Base-by-base conservation (phyloP, 2,329 filamentous ascomycete genomes). In the Fusarium foetens region DNA sequence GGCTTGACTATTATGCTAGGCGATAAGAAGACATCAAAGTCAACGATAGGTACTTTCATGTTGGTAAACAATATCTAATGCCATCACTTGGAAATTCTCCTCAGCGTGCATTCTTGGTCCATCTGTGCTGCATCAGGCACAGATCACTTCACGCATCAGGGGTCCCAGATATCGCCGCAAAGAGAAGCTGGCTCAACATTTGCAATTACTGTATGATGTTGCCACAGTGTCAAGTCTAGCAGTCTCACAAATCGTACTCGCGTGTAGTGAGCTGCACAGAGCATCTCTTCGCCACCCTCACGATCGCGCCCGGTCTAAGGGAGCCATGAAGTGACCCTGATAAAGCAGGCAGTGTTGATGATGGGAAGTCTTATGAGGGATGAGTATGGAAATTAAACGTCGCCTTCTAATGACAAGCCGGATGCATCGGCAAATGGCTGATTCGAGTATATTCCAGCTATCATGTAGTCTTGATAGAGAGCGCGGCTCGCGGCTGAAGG, bases 401-500 rank as follows among this genome's bases (percentile, higher is more conserved):
- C 53, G 39, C 39, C 39, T 48, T 48, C 29, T 33, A 48, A 57
- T n/a, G 3, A 48, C 53, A 27, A 27, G 23, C 23, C 39, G 29
- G 53, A 35, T 27, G 39, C 17, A 35, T 19, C 39, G 53, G 53
- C 53, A 35, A 14, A 35, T 48, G 38, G 25, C 17, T n/a, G 39
- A 25, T 48, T 46, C 10, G 53, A 21, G n/a, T 35, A 25, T 48
- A 27, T 48, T 43, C 14, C 23, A 45, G 29, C 29, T 57, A 57
- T 48, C 39, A 35, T 31, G 29, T 4, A 8, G 19, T 57, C n/a
- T 27, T 35, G 53, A 48, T 48, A 48, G 9, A 52, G 53, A 57
- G 39, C 53, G 53, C 53, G 53, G 53, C 42, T 57, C 39, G 53
- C 53, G 39, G 53, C 33, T 46, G 42, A 35, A 23, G 33, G 23